phyloP scores from a whole-genome alignment of 257 asterid species.

The Petunia axillaris region DNA sequence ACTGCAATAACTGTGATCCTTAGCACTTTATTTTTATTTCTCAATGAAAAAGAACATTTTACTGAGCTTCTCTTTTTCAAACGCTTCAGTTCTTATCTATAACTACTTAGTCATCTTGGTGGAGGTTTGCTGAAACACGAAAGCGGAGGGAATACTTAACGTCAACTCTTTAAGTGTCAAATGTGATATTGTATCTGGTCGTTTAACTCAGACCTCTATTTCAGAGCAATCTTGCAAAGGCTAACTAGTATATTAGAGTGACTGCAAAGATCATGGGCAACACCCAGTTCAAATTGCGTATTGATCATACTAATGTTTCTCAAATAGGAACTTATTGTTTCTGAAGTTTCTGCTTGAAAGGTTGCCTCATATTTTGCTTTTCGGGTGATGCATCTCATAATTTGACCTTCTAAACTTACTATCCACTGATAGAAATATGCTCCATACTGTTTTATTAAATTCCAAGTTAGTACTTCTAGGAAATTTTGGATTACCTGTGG shows the following conservation, averaged over 20 bases:
- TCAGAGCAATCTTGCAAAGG: slow-evolving; percentile 6
- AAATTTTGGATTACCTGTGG: slow-evolving; percentile 21
- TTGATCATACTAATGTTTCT: slow-evolving; percentile 8
- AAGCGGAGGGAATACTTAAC: neutral
- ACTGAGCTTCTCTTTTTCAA: neutral
- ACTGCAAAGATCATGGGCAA: neutral
- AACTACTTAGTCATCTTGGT: slow-evolving; percentile 10
- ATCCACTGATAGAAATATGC: slow-evolving; percentile 17
- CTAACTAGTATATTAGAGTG: slow-evolving; percentile 20
- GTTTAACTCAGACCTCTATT: neutral
- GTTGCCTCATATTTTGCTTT: neutral
- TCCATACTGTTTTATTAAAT: neutral
- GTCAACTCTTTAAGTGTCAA: neutral
- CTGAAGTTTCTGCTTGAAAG: slow-evolving; percentile 15
- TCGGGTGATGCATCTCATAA: neutral
- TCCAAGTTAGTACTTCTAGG: neutral
- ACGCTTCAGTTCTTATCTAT: slow-evolving; percentile 5
- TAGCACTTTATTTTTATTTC: neutral
- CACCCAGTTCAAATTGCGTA: neutral
- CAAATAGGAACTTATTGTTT: slow-evolving; percentile 14
- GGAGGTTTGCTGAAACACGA: neutral
- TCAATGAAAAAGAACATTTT: neutral
- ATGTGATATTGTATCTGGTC: neutral
- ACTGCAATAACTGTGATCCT: neutral
- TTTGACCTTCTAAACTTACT: neutral